These are phyloP conservation scores for Globisporangium splendens DNA, from an alignment of 352 stramenopile species.

Conservation along the genomic window DNA sequence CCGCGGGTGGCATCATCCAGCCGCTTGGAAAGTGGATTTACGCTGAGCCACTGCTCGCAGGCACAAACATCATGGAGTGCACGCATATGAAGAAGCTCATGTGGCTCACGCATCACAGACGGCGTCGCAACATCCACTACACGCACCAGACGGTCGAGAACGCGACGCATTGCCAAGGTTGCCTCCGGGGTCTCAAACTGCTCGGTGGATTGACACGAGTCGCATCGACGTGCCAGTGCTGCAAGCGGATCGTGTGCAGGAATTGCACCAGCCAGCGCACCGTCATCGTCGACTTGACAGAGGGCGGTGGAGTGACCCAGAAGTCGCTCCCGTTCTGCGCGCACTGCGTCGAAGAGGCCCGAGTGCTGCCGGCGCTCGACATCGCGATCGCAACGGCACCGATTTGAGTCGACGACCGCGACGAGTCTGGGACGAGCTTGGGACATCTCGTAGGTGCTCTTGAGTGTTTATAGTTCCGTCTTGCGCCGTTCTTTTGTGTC, in stretches of 20 bases:
- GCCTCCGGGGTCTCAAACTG: constrained; percentile 2
- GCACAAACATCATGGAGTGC: constrained; percentile 21
- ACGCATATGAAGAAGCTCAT: constrained; percentile 31
- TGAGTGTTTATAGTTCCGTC: too few relatives aligned
- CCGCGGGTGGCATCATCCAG: constrained; percentile 32
- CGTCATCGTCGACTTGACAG: constrained; percentile 25
- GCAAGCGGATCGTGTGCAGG: neutral
- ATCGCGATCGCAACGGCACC: constrained; percentile 30
- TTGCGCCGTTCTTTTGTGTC: too few relatives aligned
- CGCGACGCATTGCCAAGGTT: constrained; percentile 2
- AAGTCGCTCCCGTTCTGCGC: constrained; percentile 56
- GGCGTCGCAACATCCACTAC: neutral
- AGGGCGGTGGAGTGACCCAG: constrained; percentile 28
- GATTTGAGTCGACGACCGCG: neutral
- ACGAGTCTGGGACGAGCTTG: neutral
- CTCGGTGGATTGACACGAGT: constrained; percentile 1
- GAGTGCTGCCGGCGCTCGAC: constrained; percentile 36
- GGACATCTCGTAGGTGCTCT: too few relatives aligned
- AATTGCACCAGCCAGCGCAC: constrained; percentile 10
- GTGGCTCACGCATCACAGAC: constrained; percentile 21
- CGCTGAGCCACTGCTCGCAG: constrained; percentile 27
- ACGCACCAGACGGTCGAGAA: neutral
- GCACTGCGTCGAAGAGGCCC: constrained; percentile 51
- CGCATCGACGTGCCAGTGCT: constrained; percentile 4
- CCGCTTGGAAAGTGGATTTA: constrained; percentile 32